Conservation (phyloP, 192 early-diverging fungal species). For the Entomortierella parvispora region DNA sequence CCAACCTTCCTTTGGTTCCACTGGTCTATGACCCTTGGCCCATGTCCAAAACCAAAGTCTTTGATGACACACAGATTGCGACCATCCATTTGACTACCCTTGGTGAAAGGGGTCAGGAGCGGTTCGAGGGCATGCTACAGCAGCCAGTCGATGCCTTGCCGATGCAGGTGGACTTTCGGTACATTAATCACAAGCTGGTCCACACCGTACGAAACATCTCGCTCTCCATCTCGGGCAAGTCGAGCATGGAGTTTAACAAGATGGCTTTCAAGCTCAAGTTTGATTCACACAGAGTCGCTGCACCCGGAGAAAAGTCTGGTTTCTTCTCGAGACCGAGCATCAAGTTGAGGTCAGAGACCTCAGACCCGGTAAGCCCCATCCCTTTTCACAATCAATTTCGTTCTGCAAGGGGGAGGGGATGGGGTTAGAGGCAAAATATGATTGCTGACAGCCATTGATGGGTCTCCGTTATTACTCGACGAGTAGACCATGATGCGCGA, state of each 20-base stretch:
- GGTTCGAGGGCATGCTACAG: neutral
- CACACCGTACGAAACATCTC: slow-evolving; percentile 9
- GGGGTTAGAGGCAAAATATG: too few species aligned
- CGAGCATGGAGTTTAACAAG: slow-evolving; percentile 45
- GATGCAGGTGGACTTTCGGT: slow-evolving; percentile 15
- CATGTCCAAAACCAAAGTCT: slow-evolving; percentile 4
- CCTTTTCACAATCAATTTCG: too few species aligned
- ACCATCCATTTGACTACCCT: slow-evolving; percentile 25
- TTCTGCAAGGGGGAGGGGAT: too few species aligned
- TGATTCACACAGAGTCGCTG: neutral
- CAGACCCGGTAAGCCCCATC: slow-evolving; percentile 16
- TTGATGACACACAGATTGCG: slow-evolving; percentile 13
- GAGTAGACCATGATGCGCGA: slow-evolving; percentile 49
- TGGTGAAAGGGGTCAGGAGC: neutral
- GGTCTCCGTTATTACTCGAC: too few species aligned
- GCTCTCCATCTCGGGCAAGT: slow-evolving; percentile 12
- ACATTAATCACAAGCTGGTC: slow-evolving; percentile 10
- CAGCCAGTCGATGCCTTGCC: neutral
- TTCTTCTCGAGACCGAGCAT: slow-evolving; percentile 29
- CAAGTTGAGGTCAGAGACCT: slow-evolving; percentile 39
- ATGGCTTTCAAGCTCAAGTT: slow-evolving; percentile 17
- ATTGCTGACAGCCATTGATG: too few species aligned
- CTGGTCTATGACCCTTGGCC: slow-evolving; percentile 14
- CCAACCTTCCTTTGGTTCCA: neutral
- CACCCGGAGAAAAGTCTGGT: slow-evolving; percentile 5